Conservation (phyloP, 768 basidiomycete species). For the Sarcodon sp. region DNA sequence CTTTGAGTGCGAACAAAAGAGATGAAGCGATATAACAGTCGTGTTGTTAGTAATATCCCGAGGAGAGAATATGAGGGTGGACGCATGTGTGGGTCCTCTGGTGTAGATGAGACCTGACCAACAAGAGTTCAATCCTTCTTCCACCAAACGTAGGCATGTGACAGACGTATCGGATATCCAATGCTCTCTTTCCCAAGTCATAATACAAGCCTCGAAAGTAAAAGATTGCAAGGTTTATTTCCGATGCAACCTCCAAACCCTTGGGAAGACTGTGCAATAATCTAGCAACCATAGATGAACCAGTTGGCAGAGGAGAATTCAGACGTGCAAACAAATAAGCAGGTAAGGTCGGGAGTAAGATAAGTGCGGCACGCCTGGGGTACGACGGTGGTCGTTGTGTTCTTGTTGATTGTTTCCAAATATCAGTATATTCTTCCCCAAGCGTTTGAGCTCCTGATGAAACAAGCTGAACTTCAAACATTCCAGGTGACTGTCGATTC, state of each 20-base stretch:
- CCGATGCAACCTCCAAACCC: constrained; percentile 41
- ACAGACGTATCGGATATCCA: constrained; percentile 59
- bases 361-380: constrained; percentile 33
- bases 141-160: not conserved
- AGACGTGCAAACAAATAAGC: constrained; percentile 46
- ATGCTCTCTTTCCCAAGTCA: constrained; percentile 49
- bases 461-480: not conserved
- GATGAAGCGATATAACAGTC: constrained; percentile 51
- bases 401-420: constrained; percentile 54
- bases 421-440: constrained; percentile 86
- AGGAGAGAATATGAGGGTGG: constrained; percentile 84
- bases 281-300: constrained; percentile 21
- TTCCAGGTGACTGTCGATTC: not conserved
- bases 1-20: constrained; percentile 25
- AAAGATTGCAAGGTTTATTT: constrained; percentile 71
- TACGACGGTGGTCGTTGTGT: constrained; percentile 30
- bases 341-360: constrained; percentile 57
- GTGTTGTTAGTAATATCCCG: constrained; percentile 55
- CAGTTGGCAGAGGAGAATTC: constrained; percentile 20
- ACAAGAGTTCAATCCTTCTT: not conserved
- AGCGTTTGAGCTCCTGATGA: constrained; percentile 61
- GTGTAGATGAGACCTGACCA: constrained; percentile 57
- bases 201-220: constrained; percentile 77
- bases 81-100: constrained; percentile 54
- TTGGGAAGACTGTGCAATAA: constrained; percentile 28